Conservation (phyloP, 495 filamentous ascomycete species). For the Trichocladium uniseriatum region DNA sequence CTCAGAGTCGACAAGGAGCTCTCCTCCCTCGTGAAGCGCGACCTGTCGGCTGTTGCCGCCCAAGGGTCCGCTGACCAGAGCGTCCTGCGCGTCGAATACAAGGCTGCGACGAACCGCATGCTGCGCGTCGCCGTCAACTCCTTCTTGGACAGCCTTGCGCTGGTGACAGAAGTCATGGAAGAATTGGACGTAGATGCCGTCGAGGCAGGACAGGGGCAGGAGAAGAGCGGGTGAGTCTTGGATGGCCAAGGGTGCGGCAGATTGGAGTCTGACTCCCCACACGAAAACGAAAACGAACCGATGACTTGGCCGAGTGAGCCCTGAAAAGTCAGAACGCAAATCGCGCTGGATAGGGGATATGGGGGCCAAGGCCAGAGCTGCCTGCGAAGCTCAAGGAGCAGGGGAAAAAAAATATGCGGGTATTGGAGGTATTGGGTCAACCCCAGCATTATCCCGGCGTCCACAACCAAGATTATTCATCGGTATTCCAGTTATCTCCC, state of each 20-base stretch:
- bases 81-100: constrained; percentile 67
- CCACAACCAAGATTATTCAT: not conserved
- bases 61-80: constrained; percentile 33
- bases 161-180: constrained; percentile 77
- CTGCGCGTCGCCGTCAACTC: constrained; percentile 93
- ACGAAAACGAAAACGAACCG: too few species aligned
- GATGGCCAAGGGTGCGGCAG: too few species aligned
- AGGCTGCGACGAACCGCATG: constrained; percentile 90
- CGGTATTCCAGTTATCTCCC: not conserved
- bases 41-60: constrained; percentile 40
- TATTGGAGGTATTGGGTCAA: too few species aligned
- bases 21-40: constrained; percentile 68
- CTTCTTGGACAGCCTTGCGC: constrained; percentile 84
- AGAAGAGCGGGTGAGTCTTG: not conserved
- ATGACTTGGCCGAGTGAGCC: too few species aligned
- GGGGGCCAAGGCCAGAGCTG: too few species aligned
- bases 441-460: not conserved
- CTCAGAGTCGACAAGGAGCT: constrained; percentile 83
- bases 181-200: constrained; percentile 84
- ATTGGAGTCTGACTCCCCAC: too few species aligned
- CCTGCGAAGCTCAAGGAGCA: too few species aligned
- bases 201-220: constrained; percentile 9
- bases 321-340: too few species aligned
- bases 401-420: too few species aligned
- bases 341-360: too few species aligned